These are phyloP conservation scores for Cyclotella atomus DNA, from an alignment of 108 stramenopile species.

Conservation along the genomic window DNA sequence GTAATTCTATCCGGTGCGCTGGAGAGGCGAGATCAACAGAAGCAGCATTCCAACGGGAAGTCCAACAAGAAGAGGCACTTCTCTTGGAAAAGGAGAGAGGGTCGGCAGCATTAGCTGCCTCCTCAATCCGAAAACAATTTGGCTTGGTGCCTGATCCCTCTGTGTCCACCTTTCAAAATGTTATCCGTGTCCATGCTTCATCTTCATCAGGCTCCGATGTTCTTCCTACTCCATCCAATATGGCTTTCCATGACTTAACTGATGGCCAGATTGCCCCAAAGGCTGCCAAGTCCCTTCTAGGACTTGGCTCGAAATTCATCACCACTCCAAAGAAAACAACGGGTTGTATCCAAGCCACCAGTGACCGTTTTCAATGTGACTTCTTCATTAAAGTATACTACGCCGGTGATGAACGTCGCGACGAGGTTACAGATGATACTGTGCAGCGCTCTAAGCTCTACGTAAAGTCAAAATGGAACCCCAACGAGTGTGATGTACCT, in stretches of 20 bases:
- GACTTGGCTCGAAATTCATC: not conserved
- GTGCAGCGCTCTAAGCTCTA: not conserved
- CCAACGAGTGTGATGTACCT: not conserved
- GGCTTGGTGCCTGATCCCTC: not conserved
- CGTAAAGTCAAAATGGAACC: conserved; percentile 9
- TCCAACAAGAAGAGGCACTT: not conserved
- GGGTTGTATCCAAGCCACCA: not conserved
- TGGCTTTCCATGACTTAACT: not conserved
- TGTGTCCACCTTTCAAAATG: not conserved
- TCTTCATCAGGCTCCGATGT: not conserved
- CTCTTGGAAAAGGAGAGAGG: not conserved
- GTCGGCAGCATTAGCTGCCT: not conserved
- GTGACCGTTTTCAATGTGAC: not conserved
- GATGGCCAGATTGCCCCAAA: not conserved
- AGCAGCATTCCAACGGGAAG: not conserved
- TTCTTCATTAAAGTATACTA: not conserved
- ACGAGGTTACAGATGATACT: not conserved
- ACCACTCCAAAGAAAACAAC: not conserved
- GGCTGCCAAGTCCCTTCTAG: not conserved
- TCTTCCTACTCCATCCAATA: not conserved
- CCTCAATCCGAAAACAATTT: not conserved
- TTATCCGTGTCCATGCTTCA: not conserved
- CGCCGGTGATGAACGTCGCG: not conserved
- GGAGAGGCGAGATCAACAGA: no score
- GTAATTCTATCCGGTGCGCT: no score